phyloP scores from a whole-genome alignment of 2,329 filamentous ascomycete genomes.

The Coccinonectria pachysandricola region DNA sequence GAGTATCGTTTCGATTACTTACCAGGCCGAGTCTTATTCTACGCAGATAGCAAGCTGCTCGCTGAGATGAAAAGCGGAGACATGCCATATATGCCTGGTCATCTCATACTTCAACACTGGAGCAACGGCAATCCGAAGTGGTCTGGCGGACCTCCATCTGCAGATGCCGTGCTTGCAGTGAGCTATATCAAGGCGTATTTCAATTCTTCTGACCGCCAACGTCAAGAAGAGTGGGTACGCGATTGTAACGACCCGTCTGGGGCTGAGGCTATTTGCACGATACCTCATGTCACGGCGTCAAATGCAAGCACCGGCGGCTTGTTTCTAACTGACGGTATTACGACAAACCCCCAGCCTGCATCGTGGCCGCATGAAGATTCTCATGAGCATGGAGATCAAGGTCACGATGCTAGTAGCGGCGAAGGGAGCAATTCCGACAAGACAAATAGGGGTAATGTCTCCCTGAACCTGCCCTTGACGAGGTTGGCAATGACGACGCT shows the following conservation, averaged over 20 bases:
- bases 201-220: slow-evolving; percentile 47
- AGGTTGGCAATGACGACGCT: too few species aligned
- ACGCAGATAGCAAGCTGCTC: slow-evolving; percentile 51
- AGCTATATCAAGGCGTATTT: slow-evolving; percentile 71
- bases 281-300: slow-evolving; percentile 11
- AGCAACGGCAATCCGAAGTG: slow-evolving; percentile 64
- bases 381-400: background rate
- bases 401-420: too few species aligned
- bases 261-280: slow-evolving; percentile 12
- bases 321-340: slow-evolving; percentile 6
- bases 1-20: slow-evolving; percentile 74
- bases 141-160: slow-evolving; percentile 58
- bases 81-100: slow-evolving; percentile 51
- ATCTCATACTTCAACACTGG: slow-evolving; percentile 65
- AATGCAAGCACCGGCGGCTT: slow-evolving; percentile 15
- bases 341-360: background rate
- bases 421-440: too few species aligned
- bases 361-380: background rate
- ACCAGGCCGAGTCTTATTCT: slow-evolving; percentile 53
- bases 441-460: too few species aligned
- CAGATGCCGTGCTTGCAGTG: slow-evolving; percentile 53
- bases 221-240: slow-evolving; percentile 5
- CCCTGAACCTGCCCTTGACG: too few species aligned
- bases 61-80: slow-evolving; percentile 44
- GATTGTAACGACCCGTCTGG: slow-evolving; percentile 7